A percentile compares a stretch with the other conserved stretches of the same genome.
Evolutionary conservation across 164 flowering plant species (phyloP).

Genomic region (Vitis rotundifolia): DNA sequence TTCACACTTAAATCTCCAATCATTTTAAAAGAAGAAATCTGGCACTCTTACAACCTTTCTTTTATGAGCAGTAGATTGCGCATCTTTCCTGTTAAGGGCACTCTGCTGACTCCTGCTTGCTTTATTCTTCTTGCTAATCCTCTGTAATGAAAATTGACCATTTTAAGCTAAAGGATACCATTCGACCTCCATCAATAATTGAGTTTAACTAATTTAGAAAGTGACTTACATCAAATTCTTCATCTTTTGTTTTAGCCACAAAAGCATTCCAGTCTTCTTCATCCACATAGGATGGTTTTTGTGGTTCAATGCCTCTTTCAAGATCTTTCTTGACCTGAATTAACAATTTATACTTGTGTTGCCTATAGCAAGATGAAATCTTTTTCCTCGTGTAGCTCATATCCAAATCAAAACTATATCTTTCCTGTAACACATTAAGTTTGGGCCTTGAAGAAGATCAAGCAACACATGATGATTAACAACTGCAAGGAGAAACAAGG

Average conservation of each 20-base stretch:
- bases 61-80: slow-evolving; percentile 14
- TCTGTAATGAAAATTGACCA: slow-evolving; percentile 10
- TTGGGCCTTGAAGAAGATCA: background rate
- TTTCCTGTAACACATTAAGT: slow-evolving; percentile 19
- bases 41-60: slow-evolving; percentile 23
- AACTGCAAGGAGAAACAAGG: background rate
- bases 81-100: slow-evolving; percentile 20
- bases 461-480: background rate
- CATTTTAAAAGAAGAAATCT: background rate
- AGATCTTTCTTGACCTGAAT: slow-evolving; percentile 33
- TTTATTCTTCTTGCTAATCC: slow-evolving; percentile 31
- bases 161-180: background rate
- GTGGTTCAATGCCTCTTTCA: slow-evolving; percentile 29
- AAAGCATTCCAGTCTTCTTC: slow-evolving; percentile 36
- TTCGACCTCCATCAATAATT: background rate
- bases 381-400: slow-evolving; percentile 31
- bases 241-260: slow-evolving; percentile 32
- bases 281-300: slow-evolving; percentile 29
- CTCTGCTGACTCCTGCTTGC: slow-evolving; percentile 33
- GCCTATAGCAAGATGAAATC: slow-evolving; percentile 33
- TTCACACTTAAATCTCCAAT: background rate
- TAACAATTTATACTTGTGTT: slow-evolving; percentile 24
- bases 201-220: background rate
- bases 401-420: slow-evolving; percentile 25
- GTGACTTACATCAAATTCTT: slow-evolving; percentile 31